Evolutionary conservation across 208 protist species (phyloP), one percentile per base, ranked within the genome.

Genomic region (Trypanosoma rangeli): DNA sequence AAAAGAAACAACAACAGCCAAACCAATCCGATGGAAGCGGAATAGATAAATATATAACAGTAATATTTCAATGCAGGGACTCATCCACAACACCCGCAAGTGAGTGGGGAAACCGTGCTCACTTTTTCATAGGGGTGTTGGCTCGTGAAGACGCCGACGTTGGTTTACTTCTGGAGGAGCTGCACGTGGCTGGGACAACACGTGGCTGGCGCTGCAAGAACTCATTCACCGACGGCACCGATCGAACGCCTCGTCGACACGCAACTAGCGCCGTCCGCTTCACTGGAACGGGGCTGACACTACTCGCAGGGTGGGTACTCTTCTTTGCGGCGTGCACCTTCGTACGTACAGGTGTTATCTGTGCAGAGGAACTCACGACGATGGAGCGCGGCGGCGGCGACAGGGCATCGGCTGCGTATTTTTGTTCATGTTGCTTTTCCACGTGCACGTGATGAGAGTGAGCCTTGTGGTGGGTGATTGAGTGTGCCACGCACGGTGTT

Each of bases 211-310:
- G 58, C 39, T 24, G 5, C 24, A 50, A 28, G 26, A 31, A 52
- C n/a, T 63, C 58, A 33, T 63, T 63, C 60, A 52, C 42, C 16
- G 42, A 12, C 18, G 60, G 42, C 44, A 33, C 29, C 31, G 42
- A 26, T 35, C 24, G 42, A 10, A 31, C 8, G 13, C 35, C 64
- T 31, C 8, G 28, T 52, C 33, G 16, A 22, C 33, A 37, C 52
- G 49, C 24, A 2, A 55, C 20, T 35, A 58, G 7, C 50, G 50
- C 18, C n/a, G 7, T 44, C n/a, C 48, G 63, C 29, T 69, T 69
- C n/a, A 69, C 50, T 12, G 64, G 52, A 5, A 24, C 42, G 10
- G 64, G 64, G 46, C 64, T 69, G 26, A 61, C 33, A 31, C 64
- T 69, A 56, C 52, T 56, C 12, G 28, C 52, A 56, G 52, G 28